Conservation (phyloP, 768 basidiomycete species). For the Lactarius akahatsu region DNA sequence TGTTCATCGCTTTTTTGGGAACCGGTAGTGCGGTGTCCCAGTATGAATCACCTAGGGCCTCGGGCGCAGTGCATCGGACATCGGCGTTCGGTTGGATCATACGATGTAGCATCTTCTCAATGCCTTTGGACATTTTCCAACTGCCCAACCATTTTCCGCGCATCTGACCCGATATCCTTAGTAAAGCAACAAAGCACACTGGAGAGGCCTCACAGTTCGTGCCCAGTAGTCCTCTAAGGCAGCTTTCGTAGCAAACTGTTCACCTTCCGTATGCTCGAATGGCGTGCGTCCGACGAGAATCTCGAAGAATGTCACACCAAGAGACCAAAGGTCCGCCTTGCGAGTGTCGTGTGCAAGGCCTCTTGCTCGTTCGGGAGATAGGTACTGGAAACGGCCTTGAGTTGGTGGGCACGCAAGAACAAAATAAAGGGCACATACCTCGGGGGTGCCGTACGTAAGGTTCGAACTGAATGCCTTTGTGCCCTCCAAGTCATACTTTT, state of each 20-base stretch:
- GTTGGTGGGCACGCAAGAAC: neutral
- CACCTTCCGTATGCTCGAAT: conserved; percentile 79
- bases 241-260: conserved; percentile 74
- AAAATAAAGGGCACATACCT: conserved; percentile 45
- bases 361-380: conserved; percentile 87
- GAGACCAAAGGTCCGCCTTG: conserved; percentile 85
- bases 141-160: conserved; percentile 85
- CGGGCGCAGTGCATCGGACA: conserved; percentile 64
- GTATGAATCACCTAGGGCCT: conserved; percentile 65
- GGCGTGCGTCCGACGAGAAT: conserved; percentile 90
- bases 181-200: neutral
- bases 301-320: conserved; percentile 91
- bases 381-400: conserved; percentile 54
- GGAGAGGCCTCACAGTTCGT: conserved; percentile 57
- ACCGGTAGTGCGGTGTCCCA: conserved; percentile 45
- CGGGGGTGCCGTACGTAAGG: conserved; percentile 87
- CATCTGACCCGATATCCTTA: conserved; percentile 41
- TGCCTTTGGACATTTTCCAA: conserved; percentile 64
- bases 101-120: conserved; percentile 66
- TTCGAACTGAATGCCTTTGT: conserved; percentile 76
- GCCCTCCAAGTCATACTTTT: conserved; percentile 69
- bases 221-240: conserved; percentile 86
- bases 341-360: conserved; percentile 92
- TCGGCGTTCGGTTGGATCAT: conserved; percentile 87
- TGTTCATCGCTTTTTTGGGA: conserved; percentile 36